Conservation (phyloP, 2,329 filamentous ascomycete genomes). For the Pestalotiopsis sp. region DNA sequence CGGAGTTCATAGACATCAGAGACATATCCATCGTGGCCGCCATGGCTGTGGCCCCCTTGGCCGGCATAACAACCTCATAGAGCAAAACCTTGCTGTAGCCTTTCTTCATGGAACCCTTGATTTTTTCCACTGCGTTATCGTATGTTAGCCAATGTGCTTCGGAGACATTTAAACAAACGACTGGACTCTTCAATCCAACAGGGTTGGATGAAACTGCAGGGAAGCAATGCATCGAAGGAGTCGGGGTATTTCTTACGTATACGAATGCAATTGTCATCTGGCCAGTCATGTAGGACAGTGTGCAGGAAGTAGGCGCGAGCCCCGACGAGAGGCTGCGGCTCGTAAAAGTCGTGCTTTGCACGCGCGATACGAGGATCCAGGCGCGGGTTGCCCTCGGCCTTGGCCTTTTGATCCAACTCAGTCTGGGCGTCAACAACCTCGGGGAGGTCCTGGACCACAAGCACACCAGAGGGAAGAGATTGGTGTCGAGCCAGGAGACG, state of each 20-base stretch:
- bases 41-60: not conserved
- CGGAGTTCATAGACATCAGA: conserved; percentile 9
- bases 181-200: not conserved
- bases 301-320: conserved; percentile 34
- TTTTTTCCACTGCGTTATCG: conserved; percentile 24
- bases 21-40: conserved; percentile 7
- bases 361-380: conserved; percentile 24
- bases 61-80: conserved; percentile 11
- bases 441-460: conserved; percentile 44
- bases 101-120: conserved; percentile 58
- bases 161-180: not conserved
- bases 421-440: conserved; percentile 19
- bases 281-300: conserved; percentile 42
- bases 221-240: not conserved
- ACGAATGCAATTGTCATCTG: conserved; percentile 29
- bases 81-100: conserved; percentile 44
- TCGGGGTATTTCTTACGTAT: conserved; percentile 23
- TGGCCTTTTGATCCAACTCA: not conserved
- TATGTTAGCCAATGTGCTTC: not conserved
- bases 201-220: not conserved
- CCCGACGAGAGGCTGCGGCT: conserved; percentile 26
- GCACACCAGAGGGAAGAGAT: conserved; percentile 30
- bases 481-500: conserved; percentile 33
- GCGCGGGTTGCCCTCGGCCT: not conserved
- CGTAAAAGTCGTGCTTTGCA: conserved; percentile 35